Evolutionary conservation across 2,329 filamentous ascomycete genomes (phyloP), one percentile per base, ranked within the genome.

Genomic region (Polytolypa hystricis): DNA sequence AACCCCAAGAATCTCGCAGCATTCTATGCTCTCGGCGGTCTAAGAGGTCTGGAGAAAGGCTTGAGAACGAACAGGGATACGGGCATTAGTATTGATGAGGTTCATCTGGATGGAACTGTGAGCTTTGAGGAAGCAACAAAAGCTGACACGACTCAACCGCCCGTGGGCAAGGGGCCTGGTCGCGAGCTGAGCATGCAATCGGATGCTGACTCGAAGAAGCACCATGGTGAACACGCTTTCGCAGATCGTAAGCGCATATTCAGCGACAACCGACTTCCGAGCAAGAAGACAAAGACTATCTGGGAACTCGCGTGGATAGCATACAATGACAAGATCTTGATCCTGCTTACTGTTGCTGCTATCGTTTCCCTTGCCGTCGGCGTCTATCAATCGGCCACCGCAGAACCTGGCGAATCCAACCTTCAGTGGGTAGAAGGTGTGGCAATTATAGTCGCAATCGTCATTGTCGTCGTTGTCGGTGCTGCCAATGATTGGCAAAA

Each of bases 321-420:
- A 1, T 84, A 84, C 60, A 85, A 86, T 52, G 82, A 87, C 58
- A 87, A 86, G 50, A 76, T 87, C 8, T 64, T 85, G 35, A 81
- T 85, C 37, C 61, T 85, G 4, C 65, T 85, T 40, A 80, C 79
- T 1, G 66, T 77, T 14, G 81, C 81, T 5, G 82, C 81, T 1
- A 65, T 73, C n/a, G 75, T 87, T 23, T 85, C 82, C 2, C 65
- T 87, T 17, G 77, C 75, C 0, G 71, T 87, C 27, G 82, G 82
- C 30, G 72, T 86, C 1, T 85, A 84, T 48, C 78, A 86, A 50
- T 77, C 79, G 1, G 68, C 80, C 34, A 74, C 69, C n/a, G 67
- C 70, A 2, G 50, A 62, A n/a, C 63, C 69, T 31, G 57, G 52
- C 34, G 57, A 62, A 49, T 63, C 42, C 38, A 65, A 34, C 3